A percentile compares a stretch with the other conserved stretches of the same genome.
phyloP scores from a whole-genome alignment of 202 grass and related monocot genomes.

The Dendrocalamus latiflorus region DNA sequence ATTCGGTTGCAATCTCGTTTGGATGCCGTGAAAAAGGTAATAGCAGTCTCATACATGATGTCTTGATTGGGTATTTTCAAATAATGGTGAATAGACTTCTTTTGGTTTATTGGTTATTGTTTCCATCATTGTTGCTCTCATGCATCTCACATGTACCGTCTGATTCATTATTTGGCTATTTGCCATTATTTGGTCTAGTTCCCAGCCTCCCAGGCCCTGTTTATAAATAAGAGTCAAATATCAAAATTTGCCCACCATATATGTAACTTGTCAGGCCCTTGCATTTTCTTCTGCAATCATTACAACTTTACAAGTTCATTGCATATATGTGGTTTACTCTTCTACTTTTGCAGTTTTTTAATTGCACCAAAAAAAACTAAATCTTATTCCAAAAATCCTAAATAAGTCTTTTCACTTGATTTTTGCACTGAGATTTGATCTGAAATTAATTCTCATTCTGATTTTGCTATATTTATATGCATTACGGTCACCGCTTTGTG shows the following conservation, averaged over 20 bases:
- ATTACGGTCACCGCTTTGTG: background rate
- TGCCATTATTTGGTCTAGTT: background rate
- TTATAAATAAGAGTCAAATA: background rate
- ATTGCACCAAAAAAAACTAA: background rate
- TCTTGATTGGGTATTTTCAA: background rate
- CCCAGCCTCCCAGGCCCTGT: background rate
- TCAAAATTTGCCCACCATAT: background rate
- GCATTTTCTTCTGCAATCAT: constrained; percentile 1
- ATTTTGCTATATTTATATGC: background rate
- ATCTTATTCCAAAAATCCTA: background rate
- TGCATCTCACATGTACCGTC: background rate
- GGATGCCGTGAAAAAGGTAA: constrained; percentile 88
- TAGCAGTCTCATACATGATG: background rate
- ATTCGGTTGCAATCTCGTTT: constrained; percentile 69
- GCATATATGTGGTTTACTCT: background rate
- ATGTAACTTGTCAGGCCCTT: background rate
- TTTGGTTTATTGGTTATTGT: background rate
- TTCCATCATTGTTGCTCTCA: background rate
- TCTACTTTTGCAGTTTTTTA: background rate
- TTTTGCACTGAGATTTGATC: background rate
- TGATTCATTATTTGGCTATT: background rate
- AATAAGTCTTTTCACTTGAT: background rate
- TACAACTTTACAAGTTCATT: constrained; percentile 6
- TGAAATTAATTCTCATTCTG: background rate
- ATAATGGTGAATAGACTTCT: background rate